Conservation (phyloP, 495 filamentous ascomycete species). For the Amorphotheca resinae region DNA sequence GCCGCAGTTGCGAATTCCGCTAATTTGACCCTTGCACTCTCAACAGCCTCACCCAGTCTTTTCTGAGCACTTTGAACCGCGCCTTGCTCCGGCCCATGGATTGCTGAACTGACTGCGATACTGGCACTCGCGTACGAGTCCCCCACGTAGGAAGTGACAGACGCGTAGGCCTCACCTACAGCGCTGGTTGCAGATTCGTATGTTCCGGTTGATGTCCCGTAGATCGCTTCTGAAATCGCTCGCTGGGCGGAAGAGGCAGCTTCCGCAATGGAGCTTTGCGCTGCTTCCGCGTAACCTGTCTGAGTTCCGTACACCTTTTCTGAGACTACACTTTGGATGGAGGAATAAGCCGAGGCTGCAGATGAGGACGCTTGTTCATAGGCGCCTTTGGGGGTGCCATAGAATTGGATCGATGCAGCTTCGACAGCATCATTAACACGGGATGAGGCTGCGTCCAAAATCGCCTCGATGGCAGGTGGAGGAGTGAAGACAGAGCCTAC, state of each 20-base stretch:
- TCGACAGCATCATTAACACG: slow-evolving; percentile 46
- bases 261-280: slow-evolving; percentile 33
- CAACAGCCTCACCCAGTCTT: slow-evolving; percentile 14
- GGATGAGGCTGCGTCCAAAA: slow-evolving; percentile 41
- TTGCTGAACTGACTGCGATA: slow-evolving; percentile 7
- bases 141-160: slow-evolving; percentile 33
- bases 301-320: slow-evolving; percentile 44
- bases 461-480: slow-evolving; percentile 44
- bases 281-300: slow-evolving; percentile 35
- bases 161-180: slow-evolving; percentile 17
- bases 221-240: slow-evolving; percentile 41
- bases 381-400: slow-evolving; percentile 43
- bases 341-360: slow-evolving; percentile 32
- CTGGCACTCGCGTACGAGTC: slow-evolving; percentile 30
- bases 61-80: slow-evolving; percentile 22
- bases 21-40: slow-evolving; percentile 15
- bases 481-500: slow-evolving; percentile 40
- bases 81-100: slow-evolving; percentile 20
- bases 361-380: slow-evolving; percentile 39
- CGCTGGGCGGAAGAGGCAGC: slow-evolving; percentile 37
- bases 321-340: slow-evolving; percentile 35
- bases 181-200: slow-evolving; percentile 12
- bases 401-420: slow-evolving; percentile 46
- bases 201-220: slow-evolving; percentile 27
- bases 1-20: slow-evolving; percentile 15